These are phyloP conservation scores for Cucurbita argyrosperma DNA, from an alignment of 306 rosid species.

Conservation along the genomic window DNA sequence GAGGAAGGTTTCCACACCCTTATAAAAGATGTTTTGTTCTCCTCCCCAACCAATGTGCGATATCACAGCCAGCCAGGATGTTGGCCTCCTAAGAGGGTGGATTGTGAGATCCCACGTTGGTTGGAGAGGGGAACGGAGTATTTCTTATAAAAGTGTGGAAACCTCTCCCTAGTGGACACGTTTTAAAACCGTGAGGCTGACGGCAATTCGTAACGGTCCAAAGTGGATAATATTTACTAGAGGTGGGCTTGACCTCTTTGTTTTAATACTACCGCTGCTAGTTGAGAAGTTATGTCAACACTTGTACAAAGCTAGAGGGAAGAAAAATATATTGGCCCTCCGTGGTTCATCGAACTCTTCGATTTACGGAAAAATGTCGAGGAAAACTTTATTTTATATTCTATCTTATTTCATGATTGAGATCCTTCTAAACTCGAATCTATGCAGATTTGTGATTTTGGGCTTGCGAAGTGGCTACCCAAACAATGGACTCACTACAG, in stretches of 20 bases:
- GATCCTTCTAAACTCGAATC: not conserved
- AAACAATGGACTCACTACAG: constrained; percentile 46
- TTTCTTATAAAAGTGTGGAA: too few relatives aligned
- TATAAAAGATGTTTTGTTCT: too few relatives aligned
- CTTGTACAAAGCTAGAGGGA: not conserved
- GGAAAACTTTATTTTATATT: not conserved
- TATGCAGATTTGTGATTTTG: constrained; percentile 83
- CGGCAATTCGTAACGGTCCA: too few relatives aligned
- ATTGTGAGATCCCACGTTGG: too few relatives aligned
- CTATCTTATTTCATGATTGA: not conserved
- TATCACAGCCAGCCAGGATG: too few relatives aligned
- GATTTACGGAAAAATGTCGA: not conserved
- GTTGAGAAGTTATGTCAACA: not conserved
- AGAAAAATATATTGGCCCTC: not conserved
- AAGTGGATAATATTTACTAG: too few relatives aligned
- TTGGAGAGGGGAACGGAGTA: too few relatives aligned
- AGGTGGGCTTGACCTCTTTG: not conserved
- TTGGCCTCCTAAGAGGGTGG: too few relatives aligned
- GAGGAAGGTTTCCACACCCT: too few relatives aligned
- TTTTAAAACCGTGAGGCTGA: too few relatives aligned
- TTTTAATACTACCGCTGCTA: not conserved
- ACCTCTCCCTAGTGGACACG: too few relatives aligned
- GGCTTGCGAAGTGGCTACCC: constrained; percentile 86
- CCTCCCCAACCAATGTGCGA: too few relatives aligned
- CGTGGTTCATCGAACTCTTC: not conserved